Evolutionary conservation across 352 stramenopile genomes (phyloP).

Genomic region (Plasmopara halstedii): DNA sequence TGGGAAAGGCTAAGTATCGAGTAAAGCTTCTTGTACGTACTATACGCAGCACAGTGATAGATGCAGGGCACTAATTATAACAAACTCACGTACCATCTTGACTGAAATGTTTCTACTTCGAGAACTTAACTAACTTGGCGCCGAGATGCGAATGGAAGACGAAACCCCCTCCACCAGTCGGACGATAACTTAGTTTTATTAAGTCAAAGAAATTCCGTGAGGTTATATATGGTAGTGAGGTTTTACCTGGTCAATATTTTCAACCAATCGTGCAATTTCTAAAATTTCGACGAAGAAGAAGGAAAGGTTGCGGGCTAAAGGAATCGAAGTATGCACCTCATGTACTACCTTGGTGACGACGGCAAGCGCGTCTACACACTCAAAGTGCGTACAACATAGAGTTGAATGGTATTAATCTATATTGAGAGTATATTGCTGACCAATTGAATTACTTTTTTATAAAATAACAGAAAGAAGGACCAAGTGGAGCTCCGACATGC

Average conservation of each 20-base stretch:
- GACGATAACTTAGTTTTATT: slow-evolving; percentile 12
- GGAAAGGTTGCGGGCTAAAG: not conserved
- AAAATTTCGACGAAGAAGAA: too few relatives aligned
- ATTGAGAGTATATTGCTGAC: too few relatives aligned
- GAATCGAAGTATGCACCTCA: slow-evolving; percentile 89
- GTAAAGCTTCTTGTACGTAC: not conserved
- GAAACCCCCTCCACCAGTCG: slow-evolving; percentile 38
- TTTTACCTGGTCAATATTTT: not conserved
- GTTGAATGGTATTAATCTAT: too few relatives aligned
- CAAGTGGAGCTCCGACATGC: slow-evolving; percentile 89
- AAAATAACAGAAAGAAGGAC: slow-evolving; percentile 88
- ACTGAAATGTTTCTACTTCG: slow-evolving; percentile 12
- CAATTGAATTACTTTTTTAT: not conserved
- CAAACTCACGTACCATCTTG: slow-evolving; percentile 30
- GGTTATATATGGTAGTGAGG: slow-evolving; percentile 18
- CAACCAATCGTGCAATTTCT: not conserved
- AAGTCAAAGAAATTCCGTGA: not conserved
- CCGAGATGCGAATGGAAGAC: slow-evolving; percentile 27
- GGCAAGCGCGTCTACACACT: slow-evolving; percentile 99
- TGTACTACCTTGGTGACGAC: slow-evolving; percentile 96
- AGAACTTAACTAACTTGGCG: slow-evolving; percentile 36
- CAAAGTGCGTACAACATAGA: slow-evolving; percentile 74
- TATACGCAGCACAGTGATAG: not conserved
- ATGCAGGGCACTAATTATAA: not conserved
- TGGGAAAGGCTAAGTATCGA: too few relatives aligned